Percentiles rank a stretch among this genome's conserved stretches.
These are phyloP conservation scores for Ophiocordyceps robertsii DNA, from an alignment of 2,329 filamentous ascomycete species.

Conservation along the genomic window DNA sequence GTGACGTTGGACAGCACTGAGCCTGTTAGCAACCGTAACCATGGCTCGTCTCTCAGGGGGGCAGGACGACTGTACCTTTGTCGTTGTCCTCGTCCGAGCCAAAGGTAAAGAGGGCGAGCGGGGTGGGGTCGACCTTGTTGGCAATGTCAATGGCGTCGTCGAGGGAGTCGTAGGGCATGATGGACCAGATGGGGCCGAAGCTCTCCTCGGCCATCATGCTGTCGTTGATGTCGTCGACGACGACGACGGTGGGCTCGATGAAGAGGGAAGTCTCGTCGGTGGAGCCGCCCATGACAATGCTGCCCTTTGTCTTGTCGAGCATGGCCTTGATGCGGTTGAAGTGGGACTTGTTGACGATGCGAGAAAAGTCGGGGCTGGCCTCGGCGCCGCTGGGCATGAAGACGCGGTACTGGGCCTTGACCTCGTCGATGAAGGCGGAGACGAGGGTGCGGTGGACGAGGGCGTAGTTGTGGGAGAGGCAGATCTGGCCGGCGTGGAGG, in stretches of 20 bases:
- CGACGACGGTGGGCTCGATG: slow-evolving; percentile 88
- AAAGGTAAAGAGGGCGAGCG: slow-evolving; percentile 74
- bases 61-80: slow-evolving; percentile 37
- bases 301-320: slow-evolving; percentile 72
- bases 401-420: slow-evolving; percentile 56
- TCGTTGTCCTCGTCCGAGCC: slow-evolving; percentile 67
- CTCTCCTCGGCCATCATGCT: slow-evolving; percentile 78
- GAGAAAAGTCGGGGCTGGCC: slow-evolving; percentile 62
- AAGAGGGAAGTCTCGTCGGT: slow-evolving; percentile 69
- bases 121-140: slow-evolving; percentile 70
- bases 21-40: slow-evolving; percentile 10
- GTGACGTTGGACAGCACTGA: slow-evolving; percentile 23
- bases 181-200: slow-evolving; percentile 84
- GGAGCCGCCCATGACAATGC: slow-evolving; percentile 75
- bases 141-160: slow-evolving; percentile 76
- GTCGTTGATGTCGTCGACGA: slow-evolving; percentile 53
- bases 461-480: slow-evolving; percentile 85
- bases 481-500: slow-evolving; percentile 79
- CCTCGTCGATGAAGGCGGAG: slow-evolving; percentile 56
- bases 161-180: slow-evolving; percentile 65
- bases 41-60: neutral
- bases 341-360: slow-evolving; percentile 68
- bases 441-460: slow-evolving; percentile 67
- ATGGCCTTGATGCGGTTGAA: slow-evolving; percentile 80
- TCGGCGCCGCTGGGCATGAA: slow-evolving; percentile 78